Evolutionary conservation across 495 filamentous ascomycete species (phyloP).

Genomic region (Daldinia grandis): DNA sequence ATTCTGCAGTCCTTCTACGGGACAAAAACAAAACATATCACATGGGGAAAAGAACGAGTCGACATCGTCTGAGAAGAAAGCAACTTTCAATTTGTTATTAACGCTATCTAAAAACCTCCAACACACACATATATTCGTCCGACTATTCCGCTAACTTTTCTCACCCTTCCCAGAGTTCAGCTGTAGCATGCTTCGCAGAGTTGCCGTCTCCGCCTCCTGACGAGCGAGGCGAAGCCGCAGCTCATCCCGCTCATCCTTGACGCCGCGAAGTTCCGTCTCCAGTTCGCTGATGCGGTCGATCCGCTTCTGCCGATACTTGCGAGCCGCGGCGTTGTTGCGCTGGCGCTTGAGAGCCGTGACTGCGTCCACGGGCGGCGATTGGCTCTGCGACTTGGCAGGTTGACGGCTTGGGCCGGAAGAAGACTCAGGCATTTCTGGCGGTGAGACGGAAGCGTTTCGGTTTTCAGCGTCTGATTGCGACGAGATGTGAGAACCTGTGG

Average conservation of each 20-base stretch:
- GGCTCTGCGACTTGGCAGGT: slow-evolving; percentile 21
- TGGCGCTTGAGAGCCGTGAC: slow-evolving; percentile 61
- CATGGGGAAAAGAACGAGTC: slow-evolving; percentile 48
- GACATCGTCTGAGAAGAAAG: slow-evolving; percentile 57
- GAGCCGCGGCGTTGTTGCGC: slow-evolving; percentile 74
- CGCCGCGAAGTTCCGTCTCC: slow-evolving; percentile 65
- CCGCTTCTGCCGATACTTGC: slow-evolving; percentile 75
- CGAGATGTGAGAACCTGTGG: slow-evolving; percentile 14
- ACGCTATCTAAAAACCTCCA: slow-evolving; percentile 27
- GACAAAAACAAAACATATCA: slow-evolving; percentile 9
- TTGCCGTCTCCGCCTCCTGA: slow-evolving; percentile 67
- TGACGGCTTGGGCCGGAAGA: slow-evolving; percentile 23
- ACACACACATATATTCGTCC: slow-evolving; percentile 6
- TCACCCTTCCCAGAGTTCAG: slow-evolving; percentile 43
- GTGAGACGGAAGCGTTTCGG: slow-evolving; percentile 26
- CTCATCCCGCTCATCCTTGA: slow-evolving; percentile 70
- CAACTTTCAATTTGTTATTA: slow-evolving; percentile 30
- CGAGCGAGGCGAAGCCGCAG: slow-evolving; percentile 69
- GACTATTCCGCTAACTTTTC: slow-evolving; percentile 32
- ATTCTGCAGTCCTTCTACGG: slow-evolving; percentile 41
- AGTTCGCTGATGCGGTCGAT: slow-evolving; percentile 71
- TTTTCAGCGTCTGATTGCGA: slow-evolving; percentile 23
- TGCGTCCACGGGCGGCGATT: slow-evolving; percentile 39
- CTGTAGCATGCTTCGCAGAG: slow-evolving; percentile 55
- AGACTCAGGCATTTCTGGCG: slow-evolving; percentile 30